A percentile compares a stretch with the other conserved stretches of the same genome.
These are phyloP conservation scores for Eucalyptus decipiens DNA, from an alignment of 345 rosid genomes.

Conservation along the genomic window DNA sequence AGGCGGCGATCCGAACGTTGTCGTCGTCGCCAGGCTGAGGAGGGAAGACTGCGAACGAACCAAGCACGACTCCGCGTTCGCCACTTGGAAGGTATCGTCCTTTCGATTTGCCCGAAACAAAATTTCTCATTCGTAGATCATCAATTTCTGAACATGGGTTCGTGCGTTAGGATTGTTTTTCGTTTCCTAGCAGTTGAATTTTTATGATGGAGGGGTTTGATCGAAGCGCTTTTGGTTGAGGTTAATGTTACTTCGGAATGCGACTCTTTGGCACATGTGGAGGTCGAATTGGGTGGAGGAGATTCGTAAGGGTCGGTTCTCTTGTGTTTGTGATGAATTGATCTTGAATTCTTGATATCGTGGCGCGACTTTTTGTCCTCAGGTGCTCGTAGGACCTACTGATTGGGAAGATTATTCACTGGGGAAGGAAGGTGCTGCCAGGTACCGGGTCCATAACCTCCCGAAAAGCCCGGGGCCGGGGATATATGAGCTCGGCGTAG, in stretches of 20 bases:
- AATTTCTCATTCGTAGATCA: not conserved
- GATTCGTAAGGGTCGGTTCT: not conserved
- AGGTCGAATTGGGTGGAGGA: not conserved
- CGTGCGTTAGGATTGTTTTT: not conserved
- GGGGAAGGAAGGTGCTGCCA: constrained; percentile 60
- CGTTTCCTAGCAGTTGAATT: not conserved
- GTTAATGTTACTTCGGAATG: not conserved
- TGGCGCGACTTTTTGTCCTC: not conserved
- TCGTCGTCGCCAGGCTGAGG: constrained; percentile 11
- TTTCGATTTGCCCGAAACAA: not conserved
- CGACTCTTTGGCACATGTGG: not conserved
- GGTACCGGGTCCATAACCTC: constrained; percentile 73
- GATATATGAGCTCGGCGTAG: constrained; percentile 66
- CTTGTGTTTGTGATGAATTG: not conserved
- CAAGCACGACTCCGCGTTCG: constrained; percentile 63
- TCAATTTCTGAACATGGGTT: not conserved
- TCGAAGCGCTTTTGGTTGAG: not conserved
- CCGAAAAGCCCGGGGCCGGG: constrained; percentile 49
- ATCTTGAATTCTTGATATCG: not conserved
- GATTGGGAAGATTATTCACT: constrained; percentile 64
- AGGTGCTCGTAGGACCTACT: constrained; percentile 63
- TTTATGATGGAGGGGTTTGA: not conserved
- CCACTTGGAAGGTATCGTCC: constrained; percentile 58
- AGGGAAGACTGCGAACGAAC: constrained; percentile 65
- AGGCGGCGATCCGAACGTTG: not conserved